Conservation (phyloP, 192 early-diverging fungal genomes). For the Backusella circina region DNA sequence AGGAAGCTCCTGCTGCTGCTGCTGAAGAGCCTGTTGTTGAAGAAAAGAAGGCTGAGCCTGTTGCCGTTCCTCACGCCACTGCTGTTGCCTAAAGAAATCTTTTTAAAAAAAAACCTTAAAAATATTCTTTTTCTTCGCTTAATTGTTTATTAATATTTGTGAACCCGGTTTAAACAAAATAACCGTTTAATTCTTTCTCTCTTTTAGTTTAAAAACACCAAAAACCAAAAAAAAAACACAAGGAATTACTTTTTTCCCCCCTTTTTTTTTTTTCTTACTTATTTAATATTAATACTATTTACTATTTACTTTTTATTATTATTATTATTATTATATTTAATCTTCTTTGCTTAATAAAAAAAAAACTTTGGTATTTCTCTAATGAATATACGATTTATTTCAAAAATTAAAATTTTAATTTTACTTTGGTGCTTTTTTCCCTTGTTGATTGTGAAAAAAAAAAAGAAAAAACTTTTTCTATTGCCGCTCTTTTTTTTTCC, state of each 20-base stretch:
- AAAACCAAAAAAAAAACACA: neutral
- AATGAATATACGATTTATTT: too few species aligned
- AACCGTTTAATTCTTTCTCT: neutral
- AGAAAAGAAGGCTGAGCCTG: neutral
- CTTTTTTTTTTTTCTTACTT: neutral
- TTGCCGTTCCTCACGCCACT: neutral
- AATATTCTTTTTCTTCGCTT: neutral
- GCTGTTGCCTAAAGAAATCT: slow-evolving; percentile 5
- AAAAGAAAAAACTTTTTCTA: neutral
- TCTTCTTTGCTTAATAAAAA: neutral
- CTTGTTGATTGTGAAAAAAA: neutral
- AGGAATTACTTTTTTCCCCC: neutral
- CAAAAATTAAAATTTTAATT: too few species aligned
- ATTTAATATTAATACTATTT: neutral
- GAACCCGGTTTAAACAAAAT: slow-evolving; percentile 2
- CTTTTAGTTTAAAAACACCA: neutral
- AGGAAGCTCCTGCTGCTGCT: neutral
- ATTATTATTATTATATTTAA: neutral
- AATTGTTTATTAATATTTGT: neutral
- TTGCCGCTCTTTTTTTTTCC: neutral
- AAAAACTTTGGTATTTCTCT: neutral
- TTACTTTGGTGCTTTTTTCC: too few species aligned
- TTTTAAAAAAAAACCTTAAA: neutral
- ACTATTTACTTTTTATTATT: neutral
- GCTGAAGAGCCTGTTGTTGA: neutral